A percentile compares a stretch with the other conserved stretches of the same genome.
Evolutionary conservation across 2,329 filamentous ascomycete genomes (phyloP).

Genomic region (Ilyonectria robusta): DNA sequence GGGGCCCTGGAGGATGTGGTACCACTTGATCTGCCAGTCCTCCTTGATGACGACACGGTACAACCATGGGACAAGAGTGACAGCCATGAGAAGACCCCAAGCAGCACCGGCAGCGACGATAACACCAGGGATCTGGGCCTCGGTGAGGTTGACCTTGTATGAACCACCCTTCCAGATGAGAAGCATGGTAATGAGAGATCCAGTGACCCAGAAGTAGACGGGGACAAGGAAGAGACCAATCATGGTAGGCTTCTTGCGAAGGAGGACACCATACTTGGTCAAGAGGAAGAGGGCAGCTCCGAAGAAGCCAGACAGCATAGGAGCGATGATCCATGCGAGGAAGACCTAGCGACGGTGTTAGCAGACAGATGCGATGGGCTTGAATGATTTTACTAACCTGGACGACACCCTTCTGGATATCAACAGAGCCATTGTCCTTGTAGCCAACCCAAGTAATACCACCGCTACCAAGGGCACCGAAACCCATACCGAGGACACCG

Average conservation of each 20-base stretch:
- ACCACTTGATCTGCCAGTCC: conserved; percentile 72
- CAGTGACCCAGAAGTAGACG: conserved; percentile 70
- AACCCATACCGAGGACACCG: conserved; percentile 71
- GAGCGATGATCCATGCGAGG: conserved; percentile 73
- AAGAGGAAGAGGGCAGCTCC: conserved; percentile 68
- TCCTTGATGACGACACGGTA: conserved; percentile 71
- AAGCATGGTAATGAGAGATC: conserved; percentile 70
- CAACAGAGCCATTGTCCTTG: conserved; percentile 52
- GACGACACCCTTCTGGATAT: conserved; percentile 66
- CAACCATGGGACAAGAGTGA: conserved; percentile 73
- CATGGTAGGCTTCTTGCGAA: conserved; percentile 66
- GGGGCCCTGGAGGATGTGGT: conserved; percentile 67
- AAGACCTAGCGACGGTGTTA: conserved; percentile 68
- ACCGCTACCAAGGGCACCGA: conserved; percentile 66
- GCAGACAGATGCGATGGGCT: conserved; percentile 6
- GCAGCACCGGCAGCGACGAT: conserved; percentile 67
- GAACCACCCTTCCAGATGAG: conserved; percentile 70
- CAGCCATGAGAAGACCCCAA: conserved; percentile 62
- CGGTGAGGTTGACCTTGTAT: conserved; percentile 63
- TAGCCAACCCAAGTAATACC: conserved; percentile 69
- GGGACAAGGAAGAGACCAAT: conserved; percentile 68
- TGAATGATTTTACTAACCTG: conserved; percentile 51
- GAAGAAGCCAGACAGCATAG: conserved; percentile 67
- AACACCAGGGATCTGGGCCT: conserved; percentile 64
- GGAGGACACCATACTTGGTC: conserved; percentile 70